Conservation (phyloP, 1,139 yeast genomes). For the Sugiyamaella paludigena region DNA sequence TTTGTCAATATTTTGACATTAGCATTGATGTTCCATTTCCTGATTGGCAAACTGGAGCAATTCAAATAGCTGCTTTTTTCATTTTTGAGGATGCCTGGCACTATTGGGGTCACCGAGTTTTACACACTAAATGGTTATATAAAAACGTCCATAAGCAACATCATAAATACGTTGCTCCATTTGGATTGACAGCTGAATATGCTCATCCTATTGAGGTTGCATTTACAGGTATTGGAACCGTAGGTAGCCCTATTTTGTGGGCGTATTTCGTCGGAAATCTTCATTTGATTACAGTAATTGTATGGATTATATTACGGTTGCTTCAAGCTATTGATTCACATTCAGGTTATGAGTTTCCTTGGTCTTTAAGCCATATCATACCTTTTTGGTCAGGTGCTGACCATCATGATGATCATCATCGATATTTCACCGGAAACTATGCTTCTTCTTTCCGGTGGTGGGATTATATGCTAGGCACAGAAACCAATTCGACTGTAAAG, state of each 20-base stretch:
- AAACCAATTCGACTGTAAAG: conserved; percentile 46
- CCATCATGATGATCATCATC: conserved; percentile 96
- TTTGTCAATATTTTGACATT: conserved; percentile 74
- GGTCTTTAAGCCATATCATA: conserved; percentile 83
- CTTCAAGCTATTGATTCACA: conserved; percentile 96
- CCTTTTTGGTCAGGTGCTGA: conserved; percentile 99
- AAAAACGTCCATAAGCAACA: conserved; percentile 93
- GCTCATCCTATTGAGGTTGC: conserved; percentile 95
- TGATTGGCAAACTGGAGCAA: conserved; percentile 49
- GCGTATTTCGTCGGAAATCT: conserved; percentile 62
- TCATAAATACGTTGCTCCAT: conserved; percentile 95
- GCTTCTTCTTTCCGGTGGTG: conserved; percentile 93
- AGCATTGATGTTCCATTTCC: conserved; percentile 82
- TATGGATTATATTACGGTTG: conserved; percentile 86
- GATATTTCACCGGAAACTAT: conserved; percentile 87
- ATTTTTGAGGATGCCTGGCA: conserved; percentile 93
- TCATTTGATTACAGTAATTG: conserved; percentile 78
- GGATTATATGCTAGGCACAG: conserved; percentile 81
- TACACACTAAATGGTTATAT: conserved; percentile 84
- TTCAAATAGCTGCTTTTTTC: conserved; percentile 73
- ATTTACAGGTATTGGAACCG: conserved; percentile 89
- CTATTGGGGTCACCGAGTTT: conserved; percentile 86
- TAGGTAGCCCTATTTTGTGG: conserved; percentile 81
- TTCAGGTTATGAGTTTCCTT: conserved; percentile 96
- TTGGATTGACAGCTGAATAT: conserved; percentile 93